Evolutionary conservation across 495 filamentous ascomycete genomes (phyloP), one percentile per base, ranked within the genome.

Genomic region (Pseudevernia furfuracea): DNA sequence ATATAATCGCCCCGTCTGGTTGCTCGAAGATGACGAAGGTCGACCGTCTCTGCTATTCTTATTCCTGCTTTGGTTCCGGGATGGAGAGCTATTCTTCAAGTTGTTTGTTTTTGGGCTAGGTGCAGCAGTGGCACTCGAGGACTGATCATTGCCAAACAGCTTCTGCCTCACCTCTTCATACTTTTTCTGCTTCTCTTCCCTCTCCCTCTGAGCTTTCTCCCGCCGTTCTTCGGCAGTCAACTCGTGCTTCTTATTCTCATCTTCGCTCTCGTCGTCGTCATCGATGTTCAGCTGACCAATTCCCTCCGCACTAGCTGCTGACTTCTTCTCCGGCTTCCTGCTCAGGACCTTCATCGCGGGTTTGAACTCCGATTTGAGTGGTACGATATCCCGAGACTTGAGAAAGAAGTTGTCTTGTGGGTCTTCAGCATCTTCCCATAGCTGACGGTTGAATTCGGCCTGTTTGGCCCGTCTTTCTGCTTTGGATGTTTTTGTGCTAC

Each of bases 381-480:
- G 91, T 17, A 89, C 80, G 41, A 81, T 77, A 62, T 84, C 81
- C 32, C 80, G 82, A 12, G 87, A 74, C 67, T 89, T 84, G 14
- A 93, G 78, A 74, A 87, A 93, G 73, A 90, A 86, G 85, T 84
- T 55, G 83, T 85, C 65, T 89, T 83, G 25, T 83, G 81, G 25
- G 82, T 72, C 71, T 79, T 87, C 75, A 87, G 92, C 92, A 74
- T 90, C 85, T 63, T 92, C 84, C 92, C 92, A 97, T 60, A 97
- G 73, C 75, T 89, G 86, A 67, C 85, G 85, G 71, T 96, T 92
- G 59, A 84, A 83, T 69, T 95, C 89, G 37, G 81, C 84, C 69
- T 97, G 92, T 72, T 88, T 84, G 6, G 89, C 90, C 62, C 87
- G 78, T 37, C 88, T 85, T 74, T 97, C 87, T 30, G 87, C 85